Conservation (phyloP, 179 eudicot species). For the Beta macrorhiza region DNA sequence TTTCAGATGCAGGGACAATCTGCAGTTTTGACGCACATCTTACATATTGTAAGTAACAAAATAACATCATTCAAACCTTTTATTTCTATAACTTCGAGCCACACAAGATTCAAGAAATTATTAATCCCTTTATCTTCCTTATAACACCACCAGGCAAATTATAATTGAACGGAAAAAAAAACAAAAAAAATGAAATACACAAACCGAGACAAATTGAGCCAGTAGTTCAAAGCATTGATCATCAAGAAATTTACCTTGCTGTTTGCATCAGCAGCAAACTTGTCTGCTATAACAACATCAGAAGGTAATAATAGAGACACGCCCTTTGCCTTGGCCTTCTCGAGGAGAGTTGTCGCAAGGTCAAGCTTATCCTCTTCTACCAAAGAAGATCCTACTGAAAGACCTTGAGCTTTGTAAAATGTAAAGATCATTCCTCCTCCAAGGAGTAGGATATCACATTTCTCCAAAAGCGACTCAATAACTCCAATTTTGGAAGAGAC, state of each 20-base stretch:
- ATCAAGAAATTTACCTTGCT: constrained; percentile 50
- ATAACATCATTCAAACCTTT: not conserved
- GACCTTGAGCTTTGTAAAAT: constrained; percentile 91
- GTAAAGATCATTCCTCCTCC: constrained; percentile 98
- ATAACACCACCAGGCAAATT: too few species aligned
- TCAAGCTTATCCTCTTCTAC: constrained; percentile 92
- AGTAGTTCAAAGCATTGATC: not conserved
- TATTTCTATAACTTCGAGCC: too few species aligned
- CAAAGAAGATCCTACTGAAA: constrained; percentile 73
- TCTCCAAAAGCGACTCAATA: constrained; percentile 77
- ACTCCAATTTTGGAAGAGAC: constrained; percentile 90
- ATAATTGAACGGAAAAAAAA: too few species aligned
- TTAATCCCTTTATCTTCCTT: not conserved
- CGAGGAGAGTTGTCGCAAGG: constrained; percentile 82
- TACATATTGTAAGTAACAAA: not conserved
- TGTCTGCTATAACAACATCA: constrained; percentile 83
- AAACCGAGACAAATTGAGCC: too few species aligned
- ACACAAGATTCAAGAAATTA: too few species aligned
- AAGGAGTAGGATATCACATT: constrained; percentile 66
- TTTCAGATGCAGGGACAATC: constrained; percentile 78
- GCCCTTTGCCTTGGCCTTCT: constrained; percentile 83
- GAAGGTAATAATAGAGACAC: constrained; percentile 78
- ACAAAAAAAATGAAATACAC: too few species aligned
- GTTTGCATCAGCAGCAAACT: constrained; percentile 91
- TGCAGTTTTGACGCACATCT: constrained; percentile 25